Evolutionary conservation across 78 protist species (phyloP).

Genomic region (Dictyostelium intermedium): DNA sequence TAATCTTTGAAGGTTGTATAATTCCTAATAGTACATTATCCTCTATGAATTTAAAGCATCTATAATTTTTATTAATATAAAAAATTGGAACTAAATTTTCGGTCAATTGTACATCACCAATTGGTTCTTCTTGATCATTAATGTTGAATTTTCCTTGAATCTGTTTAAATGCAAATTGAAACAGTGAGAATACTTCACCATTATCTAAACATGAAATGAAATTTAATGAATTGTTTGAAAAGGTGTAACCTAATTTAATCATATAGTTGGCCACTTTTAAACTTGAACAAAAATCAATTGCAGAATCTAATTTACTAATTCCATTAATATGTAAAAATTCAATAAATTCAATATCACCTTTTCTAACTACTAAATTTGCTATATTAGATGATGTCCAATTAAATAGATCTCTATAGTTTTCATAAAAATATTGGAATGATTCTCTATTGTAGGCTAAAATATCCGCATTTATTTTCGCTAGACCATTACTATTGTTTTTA

Average conservation of each 20-base stretch:
- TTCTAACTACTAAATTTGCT: not conserved
- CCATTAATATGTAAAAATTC: not conserved
- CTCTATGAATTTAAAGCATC: not conserved
- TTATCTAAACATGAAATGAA: not conserved
- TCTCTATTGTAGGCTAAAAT: not conserved
- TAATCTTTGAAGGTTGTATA: not conserved
- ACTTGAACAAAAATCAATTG: not conserved
- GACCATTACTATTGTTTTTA: not conserved
- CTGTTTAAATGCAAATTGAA: not conserved
- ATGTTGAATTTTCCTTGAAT: too few species aligned
- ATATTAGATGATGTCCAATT: not conserved
- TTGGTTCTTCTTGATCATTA: not conserved
- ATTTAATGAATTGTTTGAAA: not conserved
- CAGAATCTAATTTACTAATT: not conserved
- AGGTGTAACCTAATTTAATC: not conserved
- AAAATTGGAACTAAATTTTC: not conserved
- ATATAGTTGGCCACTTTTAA: not conserved
- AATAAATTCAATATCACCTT: not conserved
- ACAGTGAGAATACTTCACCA: not conserved
- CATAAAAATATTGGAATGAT: not conserved
- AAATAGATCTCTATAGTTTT: not conserved
- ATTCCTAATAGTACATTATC: not conserved
- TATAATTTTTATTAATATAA: not conserved
- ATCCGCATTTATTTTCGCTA: not conserved
- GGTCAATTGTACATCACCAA: not conserved